Conservation (phyloP, 2,329 filamentous ascomycete genomes). For the Colletotrichum paranaense region DNA sequence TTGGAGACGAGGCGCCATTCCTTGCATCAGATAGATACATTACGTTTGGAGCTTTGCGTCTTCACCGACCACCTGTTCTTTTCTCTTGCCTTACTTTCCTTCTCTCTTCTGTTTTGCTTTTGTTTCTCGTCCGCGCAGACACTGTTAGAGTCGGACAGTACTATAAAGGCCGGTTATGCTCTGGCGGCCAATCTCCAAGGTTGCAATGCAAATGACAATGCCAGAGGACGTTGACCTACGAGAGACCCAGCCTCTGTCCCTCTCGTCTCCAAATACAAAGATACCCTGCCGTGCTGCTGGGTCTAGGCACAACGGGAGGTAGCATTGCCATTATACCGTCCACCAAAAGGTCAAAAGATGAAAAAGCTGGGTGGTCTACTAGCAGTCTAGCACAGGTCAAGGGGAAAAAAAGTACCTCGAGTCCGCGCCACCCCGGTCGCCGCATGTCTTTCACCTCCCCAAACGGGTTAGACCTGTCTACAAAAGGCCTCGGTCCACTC, state of each 20-base stretch:
- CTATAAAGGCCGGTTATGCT: neutral
- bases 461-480: slow-evolving; percentile 40
- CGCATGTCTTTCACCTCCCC: slow-evolving; percentile 43
- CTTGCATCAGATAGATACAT: neutral
- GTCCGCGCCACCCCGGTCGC: slow-evolving; percentile 33
- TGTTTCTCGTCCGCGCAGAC: neutral
- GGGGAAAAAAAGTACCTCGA: slow-evolving; percentile 23
- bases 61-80: neutral
- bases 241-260: neutral
- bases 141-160: neutral
- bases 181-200: neutral
- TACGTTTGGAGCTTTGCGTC: neutral
- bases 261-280: neutral
- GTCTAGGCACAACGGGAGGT: neutral
- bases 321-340: neutral
- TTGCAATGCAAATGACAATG: neutral
- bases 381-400: neutral
- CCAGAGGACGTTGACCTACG: neutral
- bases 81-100: neutral
- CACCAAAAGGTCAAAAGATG: neutral
- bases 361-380: neutral
- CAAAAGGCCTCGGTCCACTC: slow-evolving; percentile 38
- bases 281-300: neutral
- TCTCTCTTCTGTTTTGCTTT: too few species aligned
- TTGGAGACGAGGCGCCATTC: neutral